A percentile compares a stretch with the other conserved stretches of the same genome.
Evolutionary conservation across 805 yeast species (phyloP).

Genomic region (Ogataea pignaliae): DNA sequence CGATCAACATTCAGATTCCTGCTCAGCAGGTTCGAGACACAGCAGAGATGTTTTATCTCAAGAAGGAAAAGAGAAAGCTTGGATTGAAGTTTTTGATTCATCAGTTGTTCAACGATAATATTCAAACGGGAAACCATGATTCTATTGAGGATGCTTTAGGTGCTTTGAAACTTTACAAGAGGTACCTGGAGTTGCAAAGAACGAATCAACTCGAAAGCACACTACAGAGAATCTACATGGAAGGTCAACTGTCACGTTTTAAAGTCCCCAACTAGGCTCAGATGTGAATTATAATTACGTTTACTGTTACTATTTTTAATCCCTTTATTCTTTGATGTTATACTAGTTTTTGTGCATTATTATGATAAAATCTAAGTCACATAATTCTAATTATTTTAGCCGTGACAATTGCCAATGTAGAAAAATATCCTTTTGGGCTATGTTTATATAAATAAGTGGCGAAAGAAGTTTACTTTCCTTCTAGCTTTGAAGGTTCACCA

Average conservation of each 20-base stretch:
- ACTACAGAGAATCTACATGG: slow-evolving; percentile 64
- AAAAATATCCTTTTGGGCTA: background rate
- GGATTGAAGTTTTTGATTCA: slow-evolving; percentile 86
- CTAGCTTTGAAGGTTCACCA: slow-evolving; percentile 19
- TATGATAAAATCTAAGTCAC: background rate
- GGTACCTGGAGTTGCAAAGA: slow-evolving; percentile 58
- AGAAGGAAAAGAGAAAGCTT: slow-evolving; percentile 69
- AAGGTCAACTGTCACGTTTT: slow-evolving; percentile 57
- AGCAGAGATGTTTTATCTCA: slow-evolving; percentile 68
- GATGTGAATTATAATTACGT: too few species aligned
- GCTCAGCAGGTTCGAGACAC: slow-evolving; percentile 85
- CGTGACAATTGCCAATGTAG: slow-evolving; percentile 2
- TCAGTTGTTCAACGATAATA: slow-evolving; percentile 64
- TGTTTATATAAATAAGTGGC: too few species aligned
- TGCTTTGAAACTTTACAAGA: slow-evolving; percentile 73
- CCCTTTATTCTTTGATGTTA: too few species aligned
- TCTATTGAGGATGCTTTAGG: slow-evolving; percentile 94
- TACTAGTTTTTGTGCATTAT: too few species aligned
- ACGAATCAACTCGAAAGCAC: slow-evolving; percentile 57
- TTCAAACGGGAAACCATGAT: slow-evolving; percentile 93
- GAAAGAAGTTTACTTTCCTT: too few species aligned
- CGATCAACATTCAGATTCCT: slow-evolving; percentile 90
- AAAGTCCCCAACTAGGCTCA: slow-evolving; percentile 36
- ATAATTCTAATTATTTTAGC: background rate
- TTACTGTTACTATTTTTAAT: too few species aligned